Conservation (phyloP, 2,329 filamentous ascomycete genomes). For the Aspergillus eucalypticola region DNA sequence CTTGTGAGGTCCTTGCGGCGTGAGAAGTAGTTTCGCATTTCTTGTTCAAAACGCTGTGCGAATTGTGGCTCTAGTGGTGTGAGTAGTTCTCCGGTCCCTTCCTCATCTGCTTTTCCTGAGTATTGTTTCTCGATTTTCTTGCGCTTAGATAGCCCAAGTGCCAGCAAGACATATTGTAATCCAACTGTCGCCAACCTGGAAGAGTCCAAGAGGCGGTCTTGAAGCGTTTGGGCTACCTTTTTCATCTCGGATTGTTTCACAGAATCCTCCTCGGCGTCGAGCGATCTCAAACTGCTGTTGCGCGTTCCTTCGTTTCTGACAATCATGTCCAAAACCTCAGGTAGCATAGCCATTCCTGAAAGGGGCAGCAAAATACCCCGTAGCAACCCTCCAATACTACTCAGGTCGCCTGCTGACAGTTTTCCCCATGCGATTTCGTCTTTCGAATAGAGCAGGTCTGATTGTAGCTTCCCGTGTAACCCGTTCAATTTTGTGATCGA, state of each 20-base stretch:
- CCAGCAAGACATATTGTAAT: constrained; percentile 60
- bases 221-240: constrained; percentile 30
- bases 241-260: constrained; percentile 22
- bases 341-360: constrained; percentile 66
- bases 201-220: constrained; percentile 59
- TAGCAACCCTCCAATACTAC: constrained; percentile 59
- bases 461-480: constrained; percentile 64
- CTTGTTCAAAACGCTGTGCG: constrained; percentile 52
- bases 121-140: constrained; percentile 33
- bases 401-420: constrained; percentile 65
- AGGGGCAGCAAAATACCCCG: constrained; percentile 65
- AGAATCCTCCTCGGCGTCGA: constrained; percentile 13
- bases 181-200: constrained; percentile 60
- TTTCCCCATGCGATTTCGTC: constrained; percentile 71
- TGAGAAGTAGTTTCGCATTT: constrained; percentile 55
- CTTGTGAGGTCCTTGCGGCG: constrained; percentile 51
- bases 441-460: constrained; percentile 70
- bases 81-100: constrained; percentile 53
- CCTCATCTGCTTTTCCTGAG: constrained; percentile 46
- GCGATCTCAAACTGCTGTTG: constrained; percentile 10
- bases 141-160: constrained; percentile 47
- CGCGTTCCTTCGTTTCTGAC: constrained; percentile 25
- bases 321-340: constrained; percentile 61
- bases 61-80: constrained; percentile 61
- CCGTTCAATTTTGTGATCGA: constrained; percentile 51